Base-by-base conservation (phyloP, 257 asterid genomes). In the Vinca minor region DNA sequence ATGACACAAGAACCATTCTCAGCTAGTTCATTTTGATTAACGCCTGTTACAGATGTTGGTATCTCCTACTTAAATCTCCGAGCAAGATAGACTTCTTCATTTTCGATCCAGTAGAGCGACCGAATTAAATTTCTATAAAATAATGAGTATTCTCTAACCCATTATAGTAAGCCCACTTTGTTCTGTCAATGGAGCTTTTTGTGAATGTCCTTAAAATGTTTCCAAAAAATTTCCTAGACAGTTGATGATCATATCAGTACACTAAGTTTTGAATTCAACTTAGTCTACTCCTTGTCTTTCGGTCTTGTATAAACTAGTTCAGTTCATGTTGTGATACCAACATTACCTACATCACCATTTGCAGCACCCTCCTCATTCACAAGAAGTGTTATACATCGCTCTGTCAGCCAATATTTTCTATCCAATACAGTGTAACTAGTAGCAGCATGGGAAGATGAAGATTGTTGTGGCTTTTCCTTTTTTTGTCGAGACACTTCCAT, bases 41-140 rank as follows among this genome's bases (percentile, higher is more conserved):
- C 84, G 56, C 75, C 77, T 57, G 58, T 62, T 20, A 69, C 54
- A 71, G 73, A 63, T 0, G 84, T 52, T 44, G 74, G 67, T 5
- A 74, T 68, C 68, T 87, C 93, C 80, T 77, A 82, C 76, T 64
- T 89, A 77, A 92, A 89, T 71, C 98, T 82, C 80, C 82, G 87
- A 32, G 89, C 98, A 56, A 77, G 77, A 71, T 94, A 64, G 96
- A 92, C 79, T 92, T 92, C 77, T 96, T 85, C 85, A 67, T 83
- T 70, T 56, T 92, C 59, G 98, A 91, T 64, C 98, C 96, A 35
- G 75, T 86, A 68, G 73, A 74, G 39, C 95, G 96, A 77, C 84
- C 85, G 39, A 65, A 54, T 71, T 80, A 85, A 58, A 50, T 63
- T 5, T 71, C 54, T 36, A 73, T 88, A 20, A 44, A 74, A 62